Percentiles rank a stretch among this genome's conserved stretches.
Conservation (phyloP, 2,329 filamentous ascomycete genomes). For the Aspergillus sp. region DNA sequence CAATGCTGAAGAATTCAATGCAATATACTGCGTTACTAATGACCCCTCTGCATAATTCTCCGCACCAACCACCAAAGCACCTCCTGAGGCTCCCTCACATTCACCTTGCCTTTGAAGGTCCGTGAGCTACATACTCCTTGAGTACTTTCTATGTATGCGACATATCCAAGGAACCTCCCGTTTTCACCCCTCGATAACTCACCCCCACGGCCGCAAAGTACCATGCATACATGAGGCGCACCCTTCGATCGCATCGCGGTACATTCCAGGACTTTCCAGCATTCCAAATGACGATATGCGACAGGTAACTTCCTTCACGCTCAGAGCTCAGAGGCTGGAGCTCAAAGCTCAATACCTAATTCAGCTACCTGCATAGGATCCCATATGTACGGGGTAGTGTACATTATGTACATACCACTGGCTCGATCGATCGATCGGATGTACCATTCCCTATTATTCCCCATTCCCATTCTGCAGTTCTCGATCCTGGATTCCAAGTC, state of each 20-base stretch:
- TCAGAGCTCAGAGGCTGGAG: neutral
- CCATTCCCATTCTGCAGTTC: no score
- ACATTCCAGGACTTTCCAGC: neutral
- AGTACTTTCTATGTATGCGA: neutral
- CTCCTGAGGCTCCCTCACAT: neutral
- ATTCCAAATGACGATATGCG: neutral
- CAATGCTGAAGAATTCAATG: neutral
- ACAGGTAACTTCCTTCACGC: neutral
- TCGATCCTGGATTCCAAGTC: neutral
- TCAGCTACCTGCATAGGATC: neutral
- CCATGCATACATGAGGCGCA: neutral
- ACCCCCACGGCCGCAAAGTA: neutral
- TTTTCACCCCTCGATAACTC: neutral
- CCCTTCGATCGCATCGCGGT: neutral
- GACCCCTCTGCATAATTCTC: neutral
- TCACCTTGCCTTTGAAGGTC: neutral
- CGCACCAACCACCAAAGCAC: no score
- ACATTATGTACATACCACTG: neutral
- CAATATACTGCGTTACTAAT: neutral
- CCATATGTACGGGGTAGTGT: neutral
- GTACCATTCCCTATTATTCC: neutral
- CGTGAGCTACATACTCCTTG: no score
- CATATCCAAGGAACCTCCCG: neutral
- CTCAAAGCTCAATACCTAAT: neutral
- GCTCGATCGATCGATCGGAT: conserved; percentile 17